These are phyloP conservation scores for Colletotrichum higginsianum DNA, from an alignment of 2,329 filamentous ascomycete genomes.

Conservation along the genomic window DNA sequence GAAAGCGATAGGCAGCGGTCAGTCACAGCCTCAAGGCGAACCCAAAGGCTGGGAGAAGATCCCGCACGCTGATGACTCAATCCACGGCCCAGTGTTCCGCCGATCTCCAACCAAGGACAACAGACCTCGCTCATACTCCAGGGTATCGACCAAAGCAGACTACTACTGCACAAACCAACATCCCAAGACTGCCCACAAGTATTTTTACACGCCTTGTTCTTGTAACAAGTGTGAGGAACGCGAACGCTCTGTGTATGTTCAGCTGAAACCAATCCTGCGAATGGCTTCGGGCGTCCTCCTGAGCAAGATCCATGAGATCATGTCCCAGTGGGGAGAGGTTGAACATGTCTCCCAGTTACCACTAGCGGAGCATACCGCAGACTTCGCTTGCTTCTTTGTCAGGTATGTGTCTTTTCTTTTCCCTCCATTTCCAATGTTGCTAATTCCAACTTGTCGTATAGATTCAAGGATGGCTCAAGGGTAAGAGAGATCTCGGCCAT, in stretches of 20 bases:
- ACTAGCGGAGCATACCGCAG: neutral
- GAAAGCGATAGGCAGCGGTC: neutral
- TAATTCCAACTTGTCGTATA: neutral
- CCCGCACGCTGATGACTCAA: conserved; percentile 13
- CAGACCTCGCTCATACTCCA: neutral
- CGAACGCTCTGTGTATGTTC: conserved; percentile 44
- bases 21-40: neutral
- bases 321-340: conserved; percentile 23
- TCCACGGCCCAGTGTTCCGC: conserved; percentile 34
- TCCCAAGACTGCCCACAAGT: neutral
- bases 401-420: neutral
- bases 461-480: conserved; percentile 14
- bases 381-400: neutral
- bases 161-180: conserved; percentile 8
- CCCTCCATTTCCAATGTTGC: neutral
- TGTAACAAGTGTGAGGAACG: conserved; percentile 49
- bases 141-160: neutral
- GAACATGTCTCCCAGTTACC: neutral
- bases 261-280: neutral
- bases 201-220: conserved; percentile 49
- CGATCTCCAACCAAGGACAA: conserved; percentile 29
- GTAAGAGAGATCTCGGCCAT: conserved; percentile 6
- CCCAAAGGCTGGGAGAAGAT: conserved; percentile 29
- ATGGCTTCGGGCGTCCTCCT: neutral
- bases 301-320: neutral